Percentiles rank a stretch among this genome's conserved stretches.
phyloP scores from a whole-genome alignment of 1,284 basidiomycete genomes.

The Volvariella surrecta region DNA sequence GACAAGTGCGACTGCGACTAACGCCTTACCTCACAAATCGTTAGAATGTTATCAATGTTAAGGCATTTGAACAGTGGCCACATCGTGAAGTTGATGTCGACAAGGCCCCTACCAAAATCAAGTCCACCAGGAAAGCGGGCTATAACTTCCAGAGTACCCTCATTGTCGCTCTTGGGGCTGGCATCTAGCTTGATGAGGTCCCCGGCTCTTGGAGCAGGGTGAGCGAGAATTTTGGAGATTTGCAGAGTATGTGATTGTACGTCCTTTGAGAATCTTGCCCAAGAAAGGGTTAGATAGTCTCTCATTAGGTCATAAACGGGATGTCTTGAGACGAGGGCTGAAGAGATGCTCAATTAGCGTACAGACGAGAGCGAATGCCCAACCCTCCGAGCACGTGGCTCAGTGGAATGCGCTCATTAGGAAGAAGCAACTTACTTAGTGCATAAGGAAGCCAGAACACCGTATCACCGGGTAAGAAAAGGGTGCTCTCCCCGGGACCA shows the following conservation, averaged over 20 bases:
- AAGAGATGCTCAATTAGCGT: slow-evolving; percentile 7
- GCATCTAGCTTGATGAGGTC: slow-evolving; percentile 80
- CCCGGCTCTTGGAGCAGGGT: slow-evolving; percentile 80
- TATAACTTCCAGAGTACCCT: slow-evolving; percentile 73
- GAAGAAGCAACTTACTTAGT: slow-evolving; percentile 55
- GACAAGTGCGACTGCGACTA: slow-evolving; percentile 1
- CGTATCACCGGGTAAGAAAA: slow-evolving; percentile 80
- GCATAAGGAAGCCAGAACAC: slow-evolving; percentile 93
- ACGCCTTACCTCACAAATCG: slow-evolving; percentile 75
- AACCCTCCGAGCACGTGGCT: not conserved
- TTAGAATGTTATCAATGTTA: slow-evolving; percentile 90
- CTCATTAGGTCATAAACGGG: slow-evolving; percentile 92
- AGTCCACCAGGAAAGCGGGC: slow-evolving; percentile 80
- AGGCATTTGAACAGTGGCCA: slow-evolving; percentile 96
- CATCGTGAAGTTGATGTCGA: slow-evolving; percentile 90
- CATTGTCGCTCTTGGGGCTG: slow-evolving; percentile 45
- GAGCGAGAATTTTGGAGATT: slow-evolving; percentile 76
- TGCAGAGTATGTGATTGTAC: slow-evolving; percentile 82
- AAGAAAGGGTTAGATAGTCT: slow-evolving; percentile 86
- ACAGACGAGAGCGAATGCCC: not conserved
- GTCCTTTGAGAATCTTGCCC: slow-evolving; percentile 90
- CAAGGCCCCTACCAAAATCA: slow-evolving; percentile 75
- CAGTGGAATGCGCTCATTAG: slow-evolving; percentile 1
- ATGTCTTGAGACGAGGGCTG: slow-evolving; percentile 82
- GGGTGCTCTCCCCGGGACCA: slow-evolving; percentile 76